Percentiles rank a stretch among this genome's conserved stretches.
Conservation (phyloP, 192 early-diverging fungal genomes). For the Linnemannia elongata region DNA sequence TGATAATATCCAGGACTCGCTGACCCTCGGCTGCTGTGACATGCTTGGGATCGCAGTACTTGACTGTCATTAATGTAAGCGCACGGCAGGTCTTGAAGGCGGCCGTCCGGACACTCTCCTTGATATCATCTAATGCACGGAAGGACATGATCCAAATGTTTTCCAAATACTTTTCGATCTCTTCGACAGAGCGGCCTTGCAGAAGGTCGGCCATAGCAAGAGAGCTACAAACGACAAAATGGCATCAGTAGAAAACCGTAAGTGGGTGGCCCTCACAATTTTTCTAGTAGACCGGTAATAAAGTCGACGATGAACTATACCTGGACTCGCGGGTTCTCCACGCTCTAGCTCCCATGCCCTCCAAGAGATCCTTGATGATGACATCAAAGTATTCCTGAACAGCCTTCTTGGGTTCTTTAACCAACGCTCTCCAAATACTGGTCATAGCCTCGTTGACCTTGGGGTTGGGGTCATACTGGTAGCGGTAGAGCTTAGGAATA, state of each 20-base stretch:
- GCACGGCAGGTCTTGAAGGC: constrained; percentile 86
- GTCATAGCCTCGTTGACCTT: constrained; percentile 91
- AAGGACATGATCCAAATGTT: constrained; percentile 93
- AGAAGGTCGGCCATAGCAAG: constrained; percentile 81
- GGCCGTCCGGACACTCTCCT: constrained; percentile 88
- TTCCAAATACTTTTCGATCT: constrained; percentile 83
- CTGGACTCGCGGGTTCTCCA: constrained; percentile 93
- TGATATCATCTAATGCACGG: constrained; percentile 93
- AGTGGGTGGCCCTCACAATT: background rate
- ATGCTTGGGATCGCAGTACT: constrained; percentile 83
- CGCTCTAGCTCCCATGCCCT: constrained; percentile 80
- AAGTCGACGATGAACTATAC: constrained; percentile 20
- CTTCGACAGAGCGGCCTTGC: constrained; percentile 73
- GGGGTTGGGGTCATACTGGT: constrained; percentile 92
- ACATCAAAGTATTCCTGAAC: constrained; percentile 82
- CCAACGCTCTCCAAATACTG: constrained; percentile 88
- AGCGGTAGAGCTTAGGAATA: constrained; percentile 89
- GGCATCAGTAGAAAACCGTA: background rate
- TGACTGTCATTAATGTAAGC: constrained; percentile 84
- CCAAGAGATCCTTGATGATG: constrained; percentile 87
- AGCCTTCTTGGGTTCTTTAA: constrained; percentile 76
- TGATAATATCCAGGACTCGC: constrained; percentile 83
- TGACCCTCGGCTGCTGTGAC: constrained; percentile 72
- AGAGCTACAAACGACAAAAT: constrained; percentile 58
- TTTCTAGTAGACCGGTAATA: background rate